Conservation (phyloP, 192 early-diverging fungal genomes). For the Backusella luteola region DNA sequence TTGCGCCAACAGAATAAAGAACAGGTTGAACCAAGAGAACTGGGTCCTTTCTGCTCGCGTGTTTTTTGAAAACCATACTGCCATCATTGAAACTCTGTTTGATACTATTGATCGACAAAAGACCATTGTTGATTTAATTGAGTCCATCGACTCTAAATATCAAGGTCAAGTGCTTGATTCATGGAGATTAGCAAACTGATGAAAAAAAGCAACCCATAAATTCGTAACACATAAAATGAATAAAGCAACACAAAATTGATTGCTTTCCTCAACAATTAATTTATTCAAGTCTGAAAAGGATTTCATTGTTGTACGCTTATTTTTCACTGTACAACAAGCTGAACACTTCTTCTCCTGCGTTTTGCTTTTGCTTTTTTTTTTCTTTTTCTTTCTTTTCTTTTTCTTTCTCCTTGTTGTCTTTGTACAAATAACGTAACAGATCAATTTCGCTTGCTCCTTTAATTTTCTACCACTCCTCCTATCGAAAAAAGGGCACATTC, state of each 20-base stretch:
- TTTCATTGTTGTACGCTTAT: neutral
- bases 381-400: neutral
- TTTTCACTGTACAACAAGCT: neutral
- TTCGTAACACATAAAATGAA: neutral
- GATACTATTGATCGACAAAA: neutral
- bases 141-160: slow-evolving; percentile 15
- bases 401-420: neutral
- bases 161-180: slow-evolving; percentile 11
- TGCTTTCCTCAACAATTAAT: slow-evolving; percentile 1
- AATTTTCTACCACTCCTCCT: neutral
- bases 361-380: neutral
- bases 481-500: neutral
- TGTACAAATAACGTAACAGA: neutral
- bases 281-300: neutral
- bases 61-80: slow-evolving; percentile 38
- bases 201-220: neutral
- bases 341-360: neutral
- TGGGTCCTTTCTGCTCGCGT: slow-evolving; percentile 36
- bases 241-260: slow-evolving; percentile 13
- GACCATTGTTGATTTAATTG: neutral
- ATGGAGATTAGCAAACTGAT: neutral
- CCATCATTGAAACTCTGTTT: slow-evolving; percentile 15
- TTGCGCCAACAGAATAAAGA: slow-evolving; percentile 51
- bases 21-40: slow-evolving; percentile 20
- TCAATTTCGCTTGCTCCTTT: neutral